phyloP scores from a whole-genome alignment of 2,329 filamentous ascomycete genomes.

The Harringtonia lauricola region DNA sequence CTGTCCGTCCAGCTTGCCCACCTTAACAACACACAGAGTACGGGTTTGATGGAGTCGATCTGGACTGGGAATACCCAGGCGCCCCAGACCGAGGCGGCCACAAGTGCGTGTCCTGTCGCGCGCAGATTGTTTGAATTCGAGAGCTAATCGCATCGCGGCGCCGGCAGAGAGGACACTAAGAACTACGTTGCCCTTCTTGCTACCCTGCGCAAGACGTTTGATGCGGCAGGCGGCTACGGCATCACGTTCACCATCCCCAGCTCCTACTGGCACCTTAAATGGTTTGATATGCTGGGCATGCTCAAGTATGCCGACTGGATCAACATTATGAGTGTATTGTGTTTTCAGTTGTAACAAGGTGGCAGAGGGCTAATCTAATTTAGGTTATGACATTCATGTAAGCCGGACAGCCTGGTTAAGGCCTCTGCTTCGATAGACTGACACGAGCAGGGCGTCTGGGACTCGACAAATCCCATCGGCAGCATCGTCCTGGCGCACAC shows the following conservation, averaged over 20 bases:
- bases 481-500: not conserved
- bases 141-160: no score
- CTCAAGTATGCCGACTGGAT: slow-evolving; percentile 4
- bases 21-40: no score
- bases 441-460: not conserved
- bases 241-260: slow-evolving; percentile 4
- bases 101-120: no score
- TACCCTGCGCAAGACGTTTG: not conserved
- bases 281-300: slow-evolving; percentile 13
- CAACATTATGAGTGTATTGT: slow-evolving; percentile 10
- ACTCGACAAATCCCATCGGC: not conserved
- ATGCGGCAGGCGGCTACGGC: not conserved
- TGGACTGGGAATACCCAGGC: slow-evolving; percentile 9
- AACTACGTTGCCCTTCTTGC: slow-evolving; percentile 5
- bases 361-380: no score
- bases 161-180: no score
- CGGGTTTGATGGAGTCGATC: slow-evolving; percentile 8
- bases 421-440: no score
- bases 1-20: no score
- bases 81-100: slow-evolving; percentile 12
- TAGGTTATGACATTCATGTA: no score
- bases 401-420: no score
- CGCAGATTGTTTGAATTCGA: no score
- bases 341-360: no score
- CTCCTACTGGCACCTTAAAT: slow-evolving; percentile 9